Percentiles rank a stretch among this genome's conserved stretches.
These are phyloP conservation scores for Plasmodium vivax DNA, from an alignment of 169 alveolate genomes.

Conservation along the genomic window DNA sequence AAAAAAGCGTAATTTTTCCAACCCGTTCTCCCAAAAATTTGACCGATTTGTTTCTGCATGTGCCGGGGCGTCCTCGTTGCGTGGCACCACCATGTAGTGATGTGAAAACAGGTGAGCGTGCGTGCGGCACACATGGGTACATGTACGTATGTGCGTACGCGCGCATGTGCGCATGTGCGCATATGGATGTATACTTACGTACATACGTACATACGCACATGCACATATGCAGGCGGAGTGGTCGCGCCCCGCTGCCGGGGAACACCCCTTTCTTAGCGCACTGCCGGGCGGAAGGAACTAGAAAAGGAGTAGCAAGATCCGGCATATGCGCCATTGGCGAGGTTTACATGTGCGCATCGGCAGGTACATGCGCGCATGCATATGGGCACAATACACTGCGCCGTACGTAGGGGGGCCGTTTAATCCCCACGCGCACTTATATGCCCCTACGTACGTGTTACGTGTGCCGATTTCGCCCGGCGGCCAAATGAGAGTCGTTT, in stretches of 20 bases:
- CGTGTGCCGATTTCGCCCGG: neutral
- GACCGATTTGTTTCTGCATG: neutral
- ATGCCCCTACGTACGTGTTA: neutral
- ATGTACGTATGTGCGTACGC: neutral
- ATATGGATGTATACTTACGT: neutral
- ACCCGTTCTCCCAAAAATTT: neutral
- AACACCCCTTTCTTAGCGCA: neutral
- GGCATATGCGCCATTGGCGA: neutral
- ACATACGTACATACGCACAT: neutral
- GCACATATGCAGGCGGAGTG: neutral
- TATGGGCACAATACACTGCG: neutral
- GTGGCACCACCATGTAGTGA: neutral
- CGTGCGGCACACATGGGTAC: neutral
- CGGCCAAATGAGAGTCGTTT: neutral
- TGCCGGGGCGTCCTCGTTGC: neutral
- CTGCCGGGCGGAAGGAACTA: neutral
- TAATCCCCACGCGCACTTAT: neutral
- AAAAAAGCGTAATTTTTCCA: neutral
- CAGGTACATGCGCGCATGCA: neutral
- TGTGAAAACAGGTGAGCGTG: neutral
- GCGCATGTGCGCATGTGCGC: neutral
- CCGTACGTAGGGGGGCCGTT: neutral
- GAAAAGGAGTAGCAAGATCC: neutral
- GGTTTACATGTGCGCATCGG: too few species aligned
- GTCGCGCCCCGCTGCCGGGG: neutral